Base-by-base conservation (phyloP, 2,329 filamentous ascomycete species). In the Triangularia setosa region DNA sequence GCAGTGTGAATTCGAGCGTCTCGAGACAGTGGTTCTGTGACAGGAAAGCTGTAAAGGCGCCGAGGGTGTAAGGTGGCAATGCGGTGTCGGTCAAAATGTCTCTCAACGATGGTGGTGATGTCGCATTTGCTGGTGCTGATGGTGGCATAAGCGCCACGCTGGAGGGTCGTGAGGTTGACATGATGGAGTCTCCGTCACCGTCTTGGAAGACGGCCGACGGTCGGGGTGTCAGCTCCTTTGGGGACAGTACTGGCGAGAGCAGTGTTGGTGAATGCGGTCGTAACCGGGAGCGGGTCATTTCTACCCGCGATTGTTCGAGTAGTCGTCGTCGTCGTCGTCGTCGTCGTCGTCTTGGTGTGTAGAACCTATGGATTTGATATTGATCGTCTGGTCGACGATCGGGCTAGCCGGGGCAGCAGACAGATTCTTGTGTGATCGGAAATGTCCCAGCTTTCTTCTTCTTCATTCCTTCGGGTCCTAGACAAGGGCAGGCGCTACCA, bases 11-110 rank as follows among this genome's bases (percentile, higher is more conserved):
- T 75, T 98, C 95, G 44, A 99, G 82, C 1, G 93, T 97, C 77
- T 99, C 95, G 69, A 98, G 81, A 75, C 95, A 99, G 78, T 98
- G 94, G 73, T 98, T 98, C 74, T 96, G 93, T 0, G 94, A 97
- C 3, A 98, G 84, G 73, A 96, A 98, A 63, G 93, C 93, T 87
- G 95, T 98, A 77, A 98, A 98, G 30, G 94, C 94, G 65, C 87
- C 89, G 8, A 97, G 82, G 0, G 93, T 97, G 84, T 92, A 98
- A 70, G 95, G 95, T 48, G 92, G 88, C 8, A 91, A 88, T 35
- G 95, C 91, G 54, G 86, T 87, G 78, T 97, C 95, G 69, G 91
- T 86, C 54, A 99, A 85, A 27, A 99, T 96, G 72, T 98, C 94
- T 65, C 89, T 85, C 58, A 99, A 81, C 28, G 92, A 53, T 92